Percentiles rank a stretch among this genome's conserved stretches.
Conservation (phyloP, 768 basidiomycete genomes). For the Amanita phalloides region DNA sequence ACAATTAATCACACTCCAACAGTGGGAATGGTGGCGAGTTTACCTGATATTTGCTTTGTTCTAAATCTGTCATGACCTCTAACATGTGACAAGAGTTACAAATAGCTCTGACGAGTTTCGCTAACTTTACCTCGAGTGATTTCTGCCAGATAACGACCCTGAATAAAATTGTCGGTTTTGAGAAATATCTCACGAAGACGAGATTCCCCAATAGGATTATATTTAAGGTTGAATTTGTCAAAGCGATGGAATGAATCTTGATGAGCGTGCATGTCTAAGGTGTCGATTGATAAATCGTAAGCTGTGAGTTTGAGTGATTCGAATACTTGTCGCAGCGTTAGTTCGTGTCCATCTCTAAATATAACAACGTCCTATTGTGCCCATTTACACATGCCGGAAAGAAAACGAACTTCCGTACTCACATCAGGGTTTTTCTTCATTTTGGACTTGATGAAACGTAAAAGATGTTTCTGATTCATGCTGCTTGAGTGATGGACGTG, state of each 20-base stretch:
- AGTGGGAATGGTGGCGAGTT: background rate
- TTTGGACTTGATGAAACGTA: constrained; percentile 98
- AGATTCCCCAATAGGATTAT: constrained; percentile 95
- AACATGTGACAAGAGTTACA: background rate
- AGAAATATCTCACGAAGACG: constrained; percentile 93
- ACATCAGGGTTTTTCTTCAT: constrained; percentile 86
- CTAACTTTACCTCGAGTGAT: constrained; percentile 63
- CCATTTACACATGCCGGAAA: background rate
- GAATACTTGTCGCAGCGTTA: constrained; percentile 92
- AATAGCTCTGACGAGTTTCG: background rate
- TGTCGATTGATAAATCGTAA: constrained; percentile 97
- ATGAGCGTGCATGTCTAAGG: constrained; percentile 98
- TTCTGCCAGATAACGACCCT: constrained; percentile 91
- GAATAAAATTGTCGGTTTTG: constrained; percentile 93
- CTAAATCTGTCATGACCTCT: constrained; percentile 98
- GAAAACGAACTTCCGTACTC: constrained; percentile 10
- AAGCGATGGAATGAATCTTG: constrained; percentile 97
- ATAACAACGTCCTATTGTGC: constrained; percentile 79
- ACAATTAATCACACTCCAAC: background rate
- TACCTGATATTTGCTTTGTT: constrained; percentile 98
- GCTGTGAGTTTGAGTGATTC: constrained; percentile 89
- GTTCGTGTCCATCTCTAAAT: constrained; percentile 81
- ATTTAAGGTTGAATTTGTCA: constrained; percentile 96
- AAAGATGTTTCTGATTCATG: constrained; percentile 98
- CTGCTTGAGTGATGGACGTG: constrained; percentile 98